These are phyloP conservation scores for Physocladia obscura DNA, from an alignment of 192 early-diverging fungal genomes.

Conservation along the genomic window DNA sequence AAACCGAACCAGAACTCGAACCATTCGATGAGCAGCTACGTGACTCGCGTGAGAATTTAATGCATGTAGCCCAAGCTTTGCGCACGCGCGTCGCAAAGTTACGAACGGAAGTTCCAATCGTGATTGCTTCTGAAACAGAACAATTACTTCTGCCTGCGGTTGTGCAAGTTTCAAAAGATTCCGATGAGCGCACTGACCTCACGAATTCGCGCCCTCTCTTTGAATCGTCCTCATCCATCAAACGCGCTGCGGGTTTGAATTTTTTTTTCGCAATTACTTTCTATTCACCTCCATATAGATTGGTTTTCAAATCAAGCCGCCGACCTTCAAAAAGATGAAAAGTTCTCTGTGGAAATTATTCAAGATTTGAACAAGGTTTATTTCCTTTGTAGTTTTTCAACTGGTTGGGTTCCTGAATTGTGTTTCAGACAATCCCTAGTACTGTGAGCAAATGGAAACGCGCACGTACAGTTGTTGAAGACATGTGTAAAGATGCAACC, in stretches of 20 bases:
- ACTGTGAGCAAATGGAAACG: slow-evolving; percentile 18
- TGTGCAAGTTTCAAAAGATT: too few relatives aligned
- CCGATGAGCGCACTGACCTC: too few relatives aligned
- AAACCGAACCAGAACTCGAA: not conserved
- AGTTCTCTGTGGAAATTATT: not conserved
- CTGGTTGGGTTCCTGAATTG: too few relatives aligned
- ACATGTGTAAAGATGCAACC: not conserved
- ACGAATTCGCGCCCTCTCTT: too few relatives aligned
- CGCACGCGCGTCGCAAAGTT: slow-evolving; percentile 6
- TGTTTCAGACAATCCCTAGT: too few relatives aligned
- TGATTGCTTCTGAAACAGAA: not conserved
- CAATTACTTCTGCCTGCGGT: not conserved
- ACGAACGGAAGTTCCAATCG: not conserved
- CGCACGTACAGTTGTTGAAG: not conserved
- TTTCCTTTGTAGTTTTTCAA: too few relatives aligned
- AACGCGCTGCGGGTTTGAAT: not conserved
- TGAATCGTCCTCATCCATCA: too few relatives aligned
- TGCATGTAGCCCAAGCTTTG: not conserved
- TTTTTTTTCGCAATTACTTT: not conserved
- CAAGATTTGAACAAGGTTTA: not conserved
- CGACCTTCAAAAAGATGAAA: not conserved
- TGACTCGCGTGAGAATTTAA: not conserved
- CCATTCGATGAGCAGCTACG: slow-evolving; percentile 6
- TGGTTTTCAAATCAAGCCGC: not conserved
- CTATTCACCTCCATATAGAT: not conserved